Conservation (phyloP, 2,329 filamentous ascomycete genomes). For the Alternaria sp. region DNA sequence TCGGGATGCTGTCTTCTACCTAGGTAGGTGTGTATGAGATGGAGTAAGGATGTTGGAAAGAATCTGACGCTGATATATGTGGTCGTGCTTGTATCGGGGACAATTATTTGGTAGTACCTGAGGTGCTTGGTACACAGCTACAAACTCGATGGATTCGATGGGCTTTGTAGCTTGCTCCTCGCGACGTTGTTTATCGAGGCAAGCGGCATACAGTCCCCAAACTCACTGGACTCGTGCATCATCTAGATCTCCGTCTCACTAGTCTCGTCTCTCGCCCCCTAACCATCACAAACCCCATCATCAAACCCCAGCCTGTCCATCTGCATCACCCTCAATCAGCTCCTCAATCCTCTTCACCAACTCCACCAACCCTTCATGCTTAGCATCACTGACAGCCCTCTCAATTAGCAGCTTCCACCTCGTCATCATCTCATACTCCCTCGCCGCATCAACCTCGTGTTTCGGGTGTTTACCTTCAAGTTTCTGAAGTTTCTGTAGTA, state of each 20-base stretch:
- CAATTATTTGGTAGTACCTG: neutral
- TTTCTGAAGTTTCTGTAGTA: neutral
- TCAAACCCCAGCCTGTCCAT: too few relatives aligned
- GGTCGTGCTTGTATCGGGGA: fast-evolving
- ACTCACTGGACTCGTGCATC: too few relatives aligned
- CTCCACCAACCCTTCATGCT: neutral
- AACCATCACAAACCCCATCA: too few relatives aligned
- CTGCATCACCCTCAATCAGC: too few relatives aligned
- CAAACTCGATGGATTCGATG: neutral
- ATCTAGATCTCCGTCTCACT: too few relatives aligned
- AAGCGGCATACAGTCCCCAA: too few relatives aligned
- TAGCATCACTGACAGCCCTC: neutral
- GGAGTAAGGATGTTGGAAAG: neutral
- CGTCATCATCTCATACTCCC: neutral
- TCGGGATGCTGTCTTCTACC: neutral
- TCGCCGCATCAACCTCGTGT: neutral
- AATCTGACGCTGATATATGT: neutral
- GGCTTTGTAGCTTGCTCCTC: neutral
- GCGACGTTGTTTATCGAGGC: too few relatives aligned
- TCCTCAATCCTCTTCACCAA: neutral
- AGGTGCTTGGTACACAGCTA: fast-evolving
- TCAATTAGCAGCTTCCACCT: neutral
- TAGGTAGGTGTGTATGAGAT: neutral
- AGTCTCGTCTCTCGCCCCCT: too few relatives aligned
- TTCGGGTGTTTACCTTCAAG: neutral